phyloP scores from a whole-genome alignment of 139 green algal species.

The Chlorella sp. region DNA sequence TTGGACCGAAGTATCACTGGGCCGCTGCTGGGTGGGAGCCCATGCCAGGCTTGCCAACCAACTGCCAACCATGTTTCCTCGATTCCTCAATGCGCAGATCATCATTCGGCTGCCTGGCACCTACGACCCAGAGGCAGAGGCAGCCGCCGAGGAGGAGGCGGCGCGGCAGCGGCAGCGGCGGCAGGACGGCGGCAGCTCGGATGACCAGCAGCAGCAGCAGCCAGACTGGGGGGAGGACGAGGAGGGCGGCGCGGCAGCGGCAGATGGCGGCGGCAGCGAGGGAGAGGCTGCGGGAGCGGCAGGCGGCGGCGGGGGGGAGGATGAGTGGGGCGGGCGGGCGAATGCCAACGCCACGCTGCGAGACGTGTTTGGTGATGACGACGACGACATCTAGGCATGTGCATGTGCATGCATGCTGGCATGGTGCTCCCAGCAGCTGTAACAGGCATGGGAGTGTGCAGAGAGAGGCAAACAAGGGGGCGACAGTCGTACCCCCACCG shows the following conservation, averaged over 20 bases:
- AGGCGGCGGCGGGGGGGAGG: background rate
- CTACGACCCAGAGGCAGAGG: background rate
- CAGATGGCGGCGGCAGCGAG: background rate
- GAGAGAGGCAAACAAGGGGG: too few species aligned
- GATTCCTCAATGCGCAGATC: too few species aligned
- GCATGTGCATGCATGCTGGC: too few species aligned
- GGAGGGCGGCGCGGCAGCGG: background rate
- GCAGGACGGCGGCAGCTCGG: background rate
- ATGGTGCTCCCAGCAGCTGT: too few species aligned
- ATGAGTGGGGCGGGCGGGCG: background rate
- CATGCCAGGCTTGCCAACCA: too few species aligned
- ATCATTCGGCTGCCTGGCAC: too few species aligned
- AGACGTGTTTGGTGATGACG: slow-evolving; percentile 29
- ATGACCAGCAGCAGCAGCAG: background rate
- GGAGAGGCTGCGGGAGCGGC: background rate
- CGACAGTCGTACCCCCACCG: too few species aligned
- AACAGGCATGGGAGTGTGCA: too few species aligned
- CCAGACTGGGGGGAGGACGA: background rate
- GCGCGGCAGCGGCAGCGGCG: background rate
- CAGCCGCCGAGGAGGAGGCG: background rate
- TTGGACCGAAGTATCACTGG: too few species aligned
- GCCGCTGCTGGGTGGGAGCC: too few species aligned
- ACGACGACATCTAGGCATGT: slow-evolving; percentile 21
- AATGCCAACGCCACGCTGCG: background rate
- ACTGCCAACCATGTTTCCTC: too few species aligned